A percentile compares a stretch with the other conserved stretches of the same genome.
These are phyloP conservation scores for Penicillium longicatenatum DNA, from an alignment of 495 filamentous ascomycete genomes.

Conservation along the genomic window DNA sequence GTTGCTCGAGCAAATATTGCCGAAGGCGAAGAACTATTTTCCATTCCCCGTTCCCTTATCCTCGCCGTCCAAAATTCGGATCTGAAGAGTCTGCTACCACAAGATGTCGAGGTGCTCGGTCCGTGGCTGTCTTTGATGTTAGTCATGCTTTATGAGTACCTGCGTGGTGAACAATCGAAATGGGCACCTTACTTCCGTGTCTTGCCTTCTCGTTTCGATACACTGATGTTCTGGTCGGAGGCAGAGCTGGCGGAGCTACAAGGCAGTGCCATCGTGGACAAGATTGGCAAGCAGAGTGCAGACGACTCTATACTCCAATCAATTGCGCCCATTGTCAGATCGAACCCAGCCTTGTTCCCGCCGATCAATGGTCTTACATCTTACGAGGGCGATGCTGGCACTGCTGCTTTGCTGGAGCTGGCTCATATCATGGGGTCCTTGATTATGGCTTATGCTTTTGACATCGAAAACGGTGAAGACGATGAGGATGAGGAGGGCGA, in stretches of 20 bases:
- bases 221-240: constrained; percentile 86
- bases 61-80: constrained; percentile 55
- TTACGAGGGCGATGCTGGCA: constrained; percentile 45
- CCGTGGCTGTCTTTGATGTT: constrained; percentile 71
- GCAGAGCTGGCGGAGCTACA: constrained; percentile 73
- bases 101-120: constrained; percentile 46
- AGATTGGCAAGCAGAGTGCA: constrained; percentile 75
- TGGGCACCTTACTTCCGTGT: constrained; percentile 86
- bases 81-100: constrained; percentile 44
- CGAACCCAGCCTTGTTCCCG: constrained; percentile 47
- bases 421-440: constrained; percentile 80
- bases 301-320: constrained; percentile 65
- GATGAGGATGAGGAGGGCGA: constrained; percentile 57
- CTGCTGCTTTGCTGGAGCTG: constrained; percentile 57
- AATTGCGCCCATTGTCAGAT: constrained; percentile 61
- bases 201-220: constrained; percentile 77
- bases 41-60: constrained; percentile 57
- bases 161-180: constrained; percentile 57
- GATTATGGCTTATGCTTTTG: constrained; percentile 96
- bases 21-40: constrained; percentile 67
- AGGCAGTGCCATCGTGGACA: constrained; percentile 72
- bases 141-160: constrained; percentile 77
- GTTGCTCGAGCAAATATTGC: constrained; percentile 59
- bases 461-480: constrained; percentile 63
- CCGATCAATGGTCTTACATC: constrained; percentile 51